Evolutionary conservation across 345 rosid species (phyloP), one percentile per base, ranked within the genome.

Genomic region (Schrenkiella parvula): DNA sequence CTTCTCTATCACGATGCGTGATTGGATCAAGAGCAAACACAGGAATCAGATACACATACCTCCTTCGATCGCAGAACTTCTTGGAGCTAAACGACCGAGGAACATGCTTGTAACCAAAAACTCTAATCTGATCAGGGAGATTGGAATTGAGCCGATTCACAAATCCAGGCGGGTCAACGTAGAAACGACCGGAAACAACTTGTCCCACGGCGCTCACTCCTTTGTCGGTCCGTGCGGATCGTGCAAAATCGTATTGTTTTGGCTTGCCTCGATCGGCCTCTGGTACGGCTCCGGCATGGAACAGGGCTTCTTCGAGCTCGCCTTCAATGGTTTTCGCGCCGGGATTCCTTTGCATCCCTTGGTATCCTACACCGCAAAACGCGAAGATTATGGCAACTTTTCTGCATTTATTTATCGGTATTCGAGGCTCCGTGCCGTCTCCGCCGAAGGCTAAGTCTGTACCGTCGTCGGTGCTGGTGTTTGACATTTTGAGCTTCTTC

Each of bases 271-370:
- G 87, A 75, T 88, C 88, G 25, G 79, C 55, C 15, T 88, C 96
- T 3, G 88, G 72, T 44, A 95, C 90, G 5, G 89, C 95, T 44
- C 89, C 93, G 37, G 90, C 64, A 37, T 78, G 96, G 66, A 78
- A 91, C 37, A 93, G 88, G 41, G 96, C 95, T 71, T 95, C 96
- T 70, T 91, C 97, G 25, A 95, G 90, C 63, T 95, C 99, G 42
- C 93, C 93, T 81, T 95, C 97, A 10, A 91, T 95, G 78, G 99
- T 95, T 68, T 86, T 89, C 28, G 99, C 99, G 63, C 95, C 96
- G 0, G 96, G 97, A 35, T 91, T 93, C 56, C 88, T 91, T 58
- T 91, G 96, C 99, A 93, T 93, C 15, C 96, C 99, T 68, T 91
- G 97, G 75, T 93, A 93, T 0, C 96, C 99, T 0, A 89, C 99